phyloP scores from a whole-genome alignment of 2,329 filamentous ascomycete genomes.

The Fonsecaea pugnacius region DNA sequence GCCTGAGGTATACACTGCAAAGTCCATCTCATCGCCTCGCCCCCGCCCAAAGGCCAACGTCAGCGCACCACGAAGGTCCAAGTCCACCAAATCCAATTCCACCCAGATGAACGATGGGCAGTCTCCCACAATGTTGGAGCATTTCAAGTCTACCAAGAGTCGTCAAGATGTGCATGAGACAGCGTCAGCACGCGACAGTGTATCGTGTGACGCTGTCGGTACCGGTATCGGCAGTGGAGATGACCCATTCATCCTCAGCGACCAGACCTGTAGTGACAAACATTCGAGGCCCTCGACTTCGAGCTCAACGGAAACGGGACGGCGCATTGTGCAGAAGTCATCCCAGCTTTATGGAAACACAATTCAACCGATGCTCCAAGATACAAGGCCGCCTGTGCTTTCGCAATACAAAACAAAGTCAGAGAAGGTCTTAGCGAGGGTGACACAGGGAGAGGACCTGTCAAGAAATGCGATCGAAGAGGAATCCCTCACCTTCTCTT shows the following conservation, averaged over 20 bases:
- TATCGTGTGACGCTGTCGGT: not conserved
- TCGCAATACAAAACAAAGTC: not conserved
- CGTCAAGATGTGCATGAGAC: not conserved
- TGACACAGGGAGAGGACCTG: not conserved
- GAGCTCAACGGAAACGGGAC: constrained; percentile 7
- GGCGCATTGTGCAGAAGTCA: constrained; percentile 6
- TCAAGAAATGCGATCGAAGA: not conserved
- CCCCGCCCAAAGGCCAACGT: constrained; percentile 3
- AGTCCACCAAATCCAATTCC: constrained; percentile 14
- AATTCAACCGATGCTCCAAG: not conserved
- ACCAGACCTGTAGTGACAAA: constrained; percentile 6
- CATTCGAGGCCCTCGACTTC: constrained; percentile 26
- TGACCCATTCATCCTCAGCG: not conserved
- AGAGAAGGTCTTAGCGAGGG: not conserved
- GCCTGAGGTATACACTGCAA: not conserved
- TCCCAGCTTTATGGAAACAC: not conserved
- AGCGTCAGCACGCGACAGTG: not conserved
- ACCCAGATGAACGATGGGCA: not conserved
- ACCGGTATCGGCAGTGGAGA: not conserved
- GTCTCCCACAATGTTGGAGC: constrained; percentile 23
- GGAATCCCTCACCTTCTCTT: not conserved
- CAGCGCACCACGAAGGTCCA: not conserved
- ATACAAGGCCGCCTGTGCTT: not conserved
- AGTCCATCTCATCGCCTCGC: constrained; percentile 1
- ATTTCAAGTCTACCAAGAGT: constrained; percentile 28